Base-by-base conservation (phyloP, 371 early-diverging fungal species). In the Rhizopus sp. region DNA sequence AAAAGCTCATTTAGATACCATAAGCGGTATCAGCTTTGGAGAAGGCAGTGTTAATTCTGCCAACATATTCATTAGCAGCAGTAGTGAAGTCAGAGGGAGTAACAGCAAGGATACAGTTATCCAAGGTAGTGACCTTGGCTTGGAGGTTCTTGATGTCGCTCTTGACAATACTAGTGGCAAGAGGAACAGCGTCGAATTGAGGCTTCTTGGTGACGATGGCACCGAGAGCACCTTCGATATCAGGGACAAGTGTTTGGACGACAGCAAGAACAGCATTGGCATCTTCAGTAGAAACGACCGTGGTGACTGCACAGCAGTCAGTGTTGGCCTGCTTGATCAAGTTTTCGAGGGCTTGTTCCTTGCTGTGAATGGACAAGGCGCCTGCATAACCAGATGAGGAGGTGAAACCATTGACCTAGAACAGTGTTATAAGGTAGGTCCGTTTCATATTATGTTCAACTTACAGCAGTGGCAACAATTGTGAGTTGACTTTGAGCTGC, bases 21-120 rank as follows among this genome's bases (percentile, higher is more conserved):
- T 66, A 68, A 7, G 55, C 57, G 34, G 60, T 15, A n/a, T 54
- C 57, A 30, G 68, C 64, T 35, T 33, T 23, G 50, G 49, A 29
- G 9, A 68, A 63, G n/a, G 60, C 63, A 34, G 53, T 32, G 9
- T 60, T 38, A 33, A 68, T 57, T 17, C 23, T 10, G 9, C 39
- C 17, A 40, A 54, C 38, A 9, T 50, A 57, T n/a, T 4, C 52
- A 38, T 63, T 63, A 31, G 68, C 68, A 34, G 49, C 38, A 44
- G 38, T 13, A 30, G 41, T 32, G 5, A 60, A 38, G 44, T 23
- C 15, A 37, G 60, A 17, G 16, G 61, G 64, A 32, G 68, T 58
- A 17, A 37, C 50, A 35, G 41, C 41, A 35, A 68, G 6, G 39
- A 68, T 56, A 42, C 68, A 68, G 40, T 44, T 35, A 37, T 56